Base-by-base conservation (phyloP, 495 filamentous ascomycete species). In the Aspergillus sclerotioniger region DNA sequence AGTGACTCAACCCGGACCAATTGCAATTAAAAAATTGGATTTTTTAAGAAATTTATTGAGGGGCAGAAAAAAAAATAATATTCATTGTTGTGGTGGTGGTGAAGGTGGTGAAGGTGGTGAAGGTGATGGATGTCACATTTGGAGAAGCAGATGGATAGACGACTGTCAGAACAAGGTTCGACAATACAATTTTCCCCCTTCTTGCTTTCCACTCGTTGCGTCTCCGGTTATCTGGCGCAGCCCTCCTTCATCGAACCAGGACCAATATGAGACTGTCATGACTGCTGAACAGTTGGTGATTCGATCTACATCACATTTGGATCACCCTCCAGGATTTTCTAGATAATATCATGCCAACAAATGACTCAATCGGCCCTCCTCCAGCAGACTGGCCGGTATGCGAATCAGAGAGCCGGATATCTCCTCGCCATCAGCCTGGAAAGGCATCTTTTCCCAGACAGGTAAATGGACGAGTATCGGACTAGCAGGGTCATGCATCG, bases 361-460 rank as follows among this genome's bases (percentile, higher is more conserved):
- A 41, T 41, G 37, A 41, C 37, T 41, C 37, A 41, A 6, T 41
- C 9, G 13, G 37, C 37, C 9, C 37, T 13, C 37, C 10, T 50
- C 31, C 59, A 49, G 49, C 51, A 52, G 43, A 65, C 71, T 69
- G 65, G 68, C 65, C 57, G 65, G 65, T 64, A 68, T 61, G 70
- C 69, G 69, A 67, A 68, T 70, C 66, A 65, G 55, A 56, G 56
- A 63, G 62, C 51, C 58, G 50, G 58, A 60, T 53, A 59, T 53
- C 49, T 44, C 51, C 55, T 54, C 48, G 53, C 21, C 37, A 58
- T 63, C 56, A 57, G 60, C 55, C 53, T 61, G 58, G 58, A 59
- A 58, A 53, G 54, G 31, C 15, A 56, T 44, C 32, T 45, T 54
- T 62, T 50, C 57, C 57, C 28, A 59, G 37, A 21, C 28, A 47